Evolutionary conservation across 176 grass and related monocot genomes (phyloP).

Genomic region (Saccharum officinarum): DNA sequence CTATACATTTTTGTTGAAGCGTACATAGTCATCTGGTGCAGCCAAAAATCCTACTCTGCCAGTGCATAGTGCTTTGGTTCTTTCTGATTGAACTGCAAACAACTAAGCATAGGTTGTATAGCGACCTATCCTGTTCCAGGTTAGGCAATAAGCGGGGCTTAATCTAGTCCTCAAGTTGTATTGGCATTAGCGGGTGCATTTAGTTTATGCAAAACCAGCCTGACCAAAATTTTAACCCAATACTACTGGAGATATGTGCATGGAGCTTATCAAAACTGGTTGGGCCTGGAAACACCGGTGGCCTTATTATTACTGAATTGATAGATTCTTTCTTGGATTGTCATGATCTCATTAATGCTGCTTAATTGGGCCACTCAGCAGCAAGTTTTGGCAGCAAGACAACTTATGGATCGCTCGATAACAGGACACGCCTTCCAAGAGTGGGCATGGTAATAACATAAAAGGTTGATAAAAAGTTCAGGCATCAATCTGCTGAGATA

Average conservation of each 20-base stretch:
- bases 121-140: background rate
- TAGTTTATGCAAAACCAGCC: background rate
- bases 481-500: background rate
- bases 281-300: background rate
- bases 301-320: background rate
- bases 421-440: background rate
- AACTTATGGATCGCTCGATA: background rate
- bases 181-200: background rate
- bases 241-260: background rate
- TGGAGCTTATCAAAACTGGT: background rate
- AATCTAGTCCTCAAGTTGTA: background rate
- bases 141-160: background rate
- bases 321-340: background rate
- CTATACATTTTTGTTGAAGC: background rate
- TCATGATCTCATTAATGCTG: background rate
- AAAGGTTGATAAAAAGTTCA: background rate
- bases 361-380: background rate
- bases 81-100: background rate
- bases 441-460: background rate
- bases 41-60: background rate
- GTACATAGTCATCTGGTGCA: background rate
- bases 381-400: background rate
- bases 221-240: background rate
- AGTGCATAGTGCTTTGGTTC: background rate
- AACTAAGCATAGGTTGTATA: background rate